Evolutionary conservation across 2,329 filamentous ascomycete genomes (phyloP).

Genomic region (Arthrinium puccinioides): DNA sequence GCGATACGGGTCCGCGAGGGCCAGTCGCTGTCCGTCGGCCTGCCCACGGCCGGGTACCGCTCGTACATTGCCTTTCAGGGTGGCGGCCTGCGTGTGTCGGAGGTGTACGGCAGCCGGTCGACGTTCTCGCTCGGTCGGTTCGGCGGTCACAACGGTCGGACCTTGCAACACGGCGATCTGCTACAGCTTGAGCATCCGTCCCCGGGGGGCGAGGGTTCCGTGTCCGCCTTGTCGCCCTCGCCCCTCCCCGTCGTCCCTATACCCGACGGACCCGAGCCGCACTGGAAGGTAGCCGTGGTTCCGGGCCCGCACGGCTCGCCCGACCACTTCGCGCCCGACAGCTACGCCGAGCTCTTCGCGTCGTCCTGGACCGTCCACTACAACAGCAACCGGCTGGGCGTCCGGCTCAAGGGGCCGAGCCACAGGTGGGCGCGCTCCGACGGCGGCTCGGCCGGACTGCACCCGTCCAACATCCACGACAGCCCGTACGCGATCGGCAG

Average conservation of each 20-base stretch:
- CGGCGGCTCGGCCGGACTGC: conserved; percentile 28
- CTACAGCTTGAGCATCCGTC: conserved; percentile 11
- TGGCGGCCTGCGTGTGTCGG: conserved; percentile 24
- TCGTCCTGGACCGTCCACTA: conserved; percentile 30
- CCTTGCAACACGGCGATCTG: conserved; percentile 22
- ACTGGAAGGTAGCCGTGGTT: conserved; percentile 25
- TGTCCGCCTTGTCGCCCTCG: background rate
- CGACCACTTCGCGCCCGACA: conserved; percentile 27
- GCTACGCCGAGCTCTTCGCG: conserved; percentile 22
- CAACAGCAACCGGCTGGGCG: conserved; percentile 32
- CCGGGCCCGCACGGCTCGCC: conserved; percentile 31
- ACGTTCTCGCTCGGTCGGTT: conserved; percentile 29
- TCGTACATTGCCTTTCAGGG: conserved; percentile 23
- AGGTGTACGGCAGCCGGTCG: conserved; percentile 27
- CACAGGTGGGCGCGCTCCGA: conserved; percentile 28
- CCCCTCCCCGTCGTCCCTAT: conserved; percentile 5
- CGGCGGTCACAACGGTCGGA: conserved; percentile 26
- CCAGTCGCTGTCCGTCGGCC: conserved; percentile 14
- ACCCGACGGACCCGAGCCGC: conserved; percentile 10
- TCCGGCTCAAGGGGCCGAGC: conserved; percentile 28
- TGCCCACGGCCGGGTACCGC: conserved; percentile 20
- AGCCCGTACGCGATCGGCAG: conserved; percentile 31
- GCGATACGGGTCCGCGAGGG: conserved; percentile 10
- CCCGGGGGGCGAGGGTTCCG: background rate
- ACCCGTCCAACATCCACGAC: conserved; percentile 35